Evolutionary conservation across 805 yeast genomes (phyloP), one percentile per base, ranked within the genome.

Genomic region (Candida montana): DNA sequence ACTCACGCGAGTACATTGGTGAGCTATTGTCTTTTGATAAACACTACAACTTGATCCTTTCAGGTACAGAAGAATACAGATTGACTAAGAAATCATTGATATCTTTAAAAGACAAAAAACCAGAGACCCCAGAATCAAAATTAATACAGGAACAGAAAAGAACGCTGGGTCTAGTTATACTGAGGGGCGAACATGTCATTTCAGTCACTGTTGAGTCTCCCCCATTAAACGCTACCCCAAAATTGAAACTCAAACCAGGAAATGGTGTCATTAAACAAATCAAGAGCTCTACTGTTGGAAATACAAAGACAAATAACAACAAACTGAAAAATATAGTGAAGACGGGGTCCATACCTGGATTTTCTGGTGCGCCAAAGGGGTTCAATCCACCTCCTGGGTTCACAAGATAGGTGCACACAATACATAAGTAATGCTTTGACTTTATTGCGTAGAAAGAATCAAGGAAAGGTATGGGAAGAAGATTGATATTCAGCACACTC

Each of bases 101-200:
- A 19, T 65, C 68, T 17, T 42, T 67, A 33, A 56, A 51, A 32
- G 68, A 66, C 30, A 51, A 58, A 46, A 59, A 68, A 52, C 64
- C 58, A 47, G 51, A 57, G 39, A 55, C 48, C 40, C 49, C 64
- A 18, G 68, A 65, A 42, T 62, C 73, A 11, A 30, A 35, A 10
- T 46, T 53, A 16, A 58, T 73, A 23, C 70, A 68, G 31, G 84
- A 81, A 45, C 90, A 83, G 47, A 86, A 81, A 54, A 69, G 98
- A 43, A 66, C 78, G 5, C 64, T 93, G 19, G 98, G 98, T 0
- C 71, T 93, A 39, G 74, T 86, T 2, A 83, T 91, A 29, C 65
- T 91, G 35, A 73, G 98, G 52, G 99, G 99, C 2, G 96, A 88
- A 50, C 85, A 83, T 50, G 78, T 93, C 21, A 77, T 90, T 11